Conservation (phyloP, 495 filamentous ascomycete species). For the Darksidea phi region DNA sequence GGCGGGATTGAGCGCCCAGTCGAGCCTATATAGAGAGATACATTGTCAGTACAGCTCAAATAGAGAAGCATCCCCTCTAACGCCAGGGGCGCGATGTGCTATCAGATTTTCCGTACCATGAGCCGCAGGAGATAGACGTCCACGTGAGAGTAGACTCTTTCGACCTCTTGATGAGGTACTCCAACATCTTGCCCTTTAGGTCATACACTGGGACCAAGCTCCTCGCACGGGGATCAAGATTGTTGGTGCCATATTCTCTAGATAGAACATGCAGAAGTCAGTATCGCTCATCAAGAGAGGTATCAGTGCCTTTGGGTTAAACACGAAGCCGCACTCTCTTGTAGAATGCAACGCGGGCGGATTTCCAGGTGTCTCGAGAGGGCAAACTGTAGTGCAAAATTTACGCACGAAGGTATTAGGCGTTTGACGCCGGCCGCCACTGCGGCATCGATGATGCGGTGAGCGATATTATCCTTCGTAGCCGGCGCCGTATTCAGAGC, state of each 20-base stretch:
- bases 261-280: no score
- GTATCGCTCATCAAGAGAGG: no score
- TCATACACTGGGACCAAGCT: slow-evolving; percentile 25
- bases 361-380: no score
- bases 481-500: slow-evolving; percentile 34
- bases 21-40: neutral
- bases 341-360: no score
- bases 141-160: slow-evolving; percentile 44
- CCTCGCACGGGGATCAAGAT: slow-evolving; percentile 31
- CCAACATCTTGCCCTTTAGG: slow-evolving; percentile 45
- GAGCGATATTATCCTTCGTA: slow-evolving; percentile 28
- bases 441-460: slow-evolving; percentile 40
- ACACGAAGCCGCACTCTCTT: no score
- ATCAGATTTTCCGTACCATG: no score
- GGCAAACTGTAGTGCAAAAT: no score
- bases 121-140: slow-evolving; percentile 51
- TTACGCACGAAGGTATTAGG: slow-evolving; percentile 44
- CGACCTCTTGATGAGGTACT: slow-evolving; percentile 49
- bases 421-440: slow-evolving; percentile 42
- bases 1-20: slow-evolving; percentile 21
- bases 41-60: slow-evolving; percentile 42
- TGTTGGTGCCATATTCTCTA: slow-evolving; percentile 46
- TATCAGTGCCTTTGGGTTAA: no score
- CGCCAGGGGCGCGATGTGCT: no score
- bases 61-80: no score